Percentiles rank a stretch among this genome's conserved stretches.
phyloP scores from a whole-genome alignment of 495 filamentous ascomycete species.

The Aspergillus sclerotioniger region DNA sequence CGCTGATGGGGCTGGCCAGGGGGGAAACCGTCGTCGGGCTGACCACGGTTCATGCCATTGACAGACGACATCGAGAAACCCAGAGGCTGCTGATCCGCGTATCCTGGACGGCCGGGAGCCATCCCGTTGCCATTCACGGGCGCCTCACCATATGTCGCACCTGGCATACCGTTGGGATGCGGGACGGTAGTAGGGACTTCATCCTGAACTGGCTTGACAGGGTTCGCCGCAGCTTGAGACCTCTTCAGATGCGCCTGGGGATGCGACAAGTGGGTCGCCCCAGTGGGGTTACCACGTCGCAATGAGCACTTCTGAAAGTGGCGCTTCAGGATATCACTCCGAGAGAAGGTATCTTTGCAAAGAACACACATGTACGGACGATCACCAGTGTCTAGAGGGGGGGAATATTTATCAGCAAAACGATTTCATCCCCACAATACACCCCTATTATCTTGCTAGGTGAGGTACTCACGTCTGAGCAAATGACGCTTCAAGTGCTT shows the following conservation, averaged over 20 bases:
- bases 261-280: slow-evolving; percentile 86
- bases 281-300: slow-evolving; percentile 89
- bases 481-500: slow-evolving; percentile 98
- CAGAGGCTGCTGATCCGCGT: slow-evolving; percentile 46
- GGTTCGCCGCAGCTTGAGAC: slow-evolving; percentile 58
- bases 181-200: slow-evolving; percentile 48
- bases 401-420: slow-evolving; percentile 7
- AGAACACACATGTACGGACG: slow-evolving; percentile 95
- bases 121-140: slow-evolving; percentile 47
- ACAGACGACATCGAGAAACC: slow-evolving; percentile 47
- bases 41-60: slow-evolving; percentile 48
- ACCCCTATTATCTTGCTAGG: neutral
- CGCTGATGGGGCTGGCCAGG: slow-evolving; percentile 38
- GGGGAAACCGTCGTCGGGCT: slow-evolving; percentile 38
- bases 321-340: slow-evolving; percentile 96
- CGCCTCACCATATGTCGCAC: slow-evolving; percentile 45
- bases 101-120: slow-evolving; percentile 38
- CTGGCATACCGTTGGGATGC: slow-evolving; percentile 43
- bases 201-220: slow-evolving; percentile 49
- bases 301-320: slow-evolving; percentile 99
- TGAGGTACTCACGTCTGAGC: slow-evolving; percentile 75
- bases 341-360: slow-evolving; percentile 97
- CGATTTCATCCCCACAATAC: neutral
- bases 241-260: slow-evolving; percentile 85
- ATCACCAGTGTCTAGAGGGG: slow-evolving; percentile 78